Conservation (phyloP, 2,329 filamentous ascomycete species). For the Alternaria gaisen region DNA sequence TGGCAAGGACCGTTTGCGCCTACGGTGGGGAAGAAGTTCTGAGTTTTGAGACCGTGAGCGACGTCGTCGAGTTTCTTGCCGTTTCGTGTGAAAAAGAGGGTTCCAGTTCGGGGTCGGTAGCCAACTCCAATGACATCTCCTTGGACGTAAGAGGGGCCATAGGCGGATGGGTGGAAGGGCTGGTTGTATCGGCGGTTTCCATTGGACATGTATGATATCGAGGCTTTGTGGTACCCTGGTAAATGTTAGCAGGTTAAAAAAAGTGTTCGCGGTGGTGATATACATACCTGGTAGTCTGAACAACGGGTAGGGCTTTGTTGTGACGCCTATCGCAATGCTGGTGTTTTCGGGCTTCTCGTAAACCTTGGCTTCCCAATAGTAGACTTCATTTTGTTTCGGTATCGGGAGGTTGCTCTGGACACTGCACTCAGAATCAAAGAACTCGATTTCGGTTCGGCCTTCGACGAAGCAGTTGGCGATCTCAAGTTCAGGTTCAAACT, state of each 20-base stretch:
- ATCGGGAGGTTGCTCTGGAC: slow-evolving; percentile 97
- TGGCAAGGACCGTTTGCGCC: slow-evolving; percentile 92
- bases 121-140: slow-evolving; percentile 96
- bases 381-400: slow-evolving; percentile 98
- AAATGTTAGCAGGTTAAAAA: slow-evolving; percentile 26
- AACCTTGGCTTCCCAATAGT: slow-evolving; percentile 99
- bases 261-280: background rate
- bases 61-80: slow-evolving; percentile 97
- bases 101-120: slow-evolving; percentile 91
- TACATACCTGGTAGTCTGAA: slow-evolving; percentile 88
- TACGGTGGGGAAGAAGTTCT: slow-evolving; percentile 98
- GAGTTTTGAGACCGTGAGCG: slow-evolving; percentile 87
- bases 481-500: slow-evolving; percentile 98
- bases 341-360: slow-evolving; percentile 96
- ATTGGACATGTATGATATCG: slow-evolving; percentile 87
- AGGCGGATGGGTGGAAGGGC: slow-evolving; percentile 80
- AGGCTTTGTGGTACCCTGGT: slow-evolving; percentile 88
- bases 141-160: slow-evolving; percentile 86
- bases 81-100: slow-evolving; percentile 97
- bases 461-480: slow-evolving; percentile 99
- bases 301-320: slow-evolving; percentile 95
- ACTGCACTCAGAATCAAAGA: slow-evolving; percentile 97
- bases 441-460: slow-evolving; percentile 94
- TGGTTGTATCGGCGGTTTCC: slow-evolving; percentile 92
- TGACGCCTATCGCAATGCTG: slow-evolving; percentile 88